These are phyloP conservation scores for Pythium phragmiticola DNA, from an alignment of 352 stramenopile genomes.

Conservation along the genomic window DNA sequence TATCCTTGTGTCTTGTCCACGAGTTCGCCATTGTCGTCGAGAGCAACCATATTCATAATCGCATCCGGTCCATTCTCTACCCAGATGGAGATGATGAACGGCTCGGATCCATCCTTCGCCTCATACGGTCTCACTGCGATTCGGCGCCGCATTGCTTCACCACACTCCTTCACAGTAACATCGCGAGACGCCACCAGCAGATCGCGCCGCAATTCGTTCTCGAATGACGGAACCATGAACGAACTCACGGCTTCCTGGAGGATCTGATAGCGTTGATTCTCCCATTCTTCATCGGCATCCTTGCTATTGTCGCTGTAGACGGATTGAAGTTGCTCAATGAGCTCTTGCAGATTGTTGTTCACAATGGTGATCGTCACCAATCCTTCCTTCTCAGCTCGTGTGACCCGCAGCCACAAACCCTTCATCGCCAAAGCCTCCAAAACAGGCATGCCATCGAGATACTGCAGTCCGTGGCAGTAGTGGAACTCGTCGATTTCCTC, in stretches of 20 bases:
- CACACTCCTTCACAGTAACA: constrained; percentile 75
- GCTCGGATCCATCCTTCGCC: constrained; percentile 69
- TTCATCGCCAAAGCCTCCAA: constrained; percentile 69
- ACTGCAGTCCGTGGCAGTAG: constrained; percentile 85
- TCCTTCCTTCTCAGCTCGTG: constrained; percentile 83
- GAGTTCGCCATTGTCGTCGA: constrained; percentile 85
- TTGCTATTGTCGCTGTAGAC: constrained; percentile 60
- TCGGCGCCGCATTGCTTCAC: constrained; percentile 58
- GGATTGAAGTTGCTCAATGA: constrained; percentile 79
- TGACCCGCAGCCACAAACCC: constrained; percentile 77
- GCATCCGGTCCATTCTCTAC: constrained; percentile 76
- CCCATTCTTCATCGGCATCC: constrained; percentile 79
- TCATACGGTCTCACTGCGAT: constrained; percentile 80
- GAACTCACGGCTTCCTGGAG: constrained; percentile 81
- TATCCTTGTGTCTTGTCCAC: constrained; percentile 86
- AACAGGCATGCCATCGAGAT: constrained; percentile 84
- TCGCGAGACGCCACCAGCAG: constrained; percentile 69
- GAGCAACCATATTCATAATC: constrained; percentile 81
- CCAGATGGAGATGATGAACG: constrained; percentile 87
- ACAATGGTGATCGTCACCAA: constrained; percentile 72
- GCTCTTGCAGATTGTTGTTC: constrained; percentile 78
- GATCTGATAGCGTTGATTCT: constrained; percentile 79
- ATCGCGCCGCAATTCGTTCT: constrained; percentile 84
- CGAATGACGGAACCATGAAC: constrained; percentile 85
- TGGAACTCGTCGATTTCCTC: constrained; percentile 90